Evolutionary conservation across 768 basidiomycete species (phyloP).

Genomic region (Panaeolus papilionaceus): DNA sequence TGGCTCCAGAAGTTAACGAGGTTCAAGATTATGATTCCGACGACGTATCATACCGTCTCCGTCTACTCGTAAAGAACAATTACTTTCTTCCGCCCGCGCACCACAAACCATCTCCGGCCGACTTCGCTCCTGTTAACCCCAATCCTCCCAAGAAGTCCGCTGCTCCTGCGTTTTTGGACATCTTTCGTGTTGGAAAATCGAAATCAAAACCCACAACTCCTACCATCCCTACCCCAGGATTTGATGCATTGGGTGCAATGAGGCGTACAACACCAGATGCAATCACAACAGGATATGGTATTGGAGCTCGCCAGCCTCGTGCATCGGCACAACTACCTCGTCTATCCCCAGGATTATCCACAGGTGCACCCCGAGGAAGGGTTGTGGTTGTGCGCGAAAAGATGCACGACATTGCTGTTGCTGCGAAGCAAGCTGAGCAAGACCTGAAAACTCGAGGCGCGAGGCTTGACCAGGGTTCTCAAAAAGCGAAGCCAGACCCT

Average conservation of each 20-base stretch:
- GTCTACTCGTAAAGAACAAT: conserved; percentile 84
- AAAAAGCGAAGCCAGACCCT: conserved; percentile 41
- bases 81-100: conserved; percentile 92
- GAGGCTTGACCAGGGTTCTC: conserved; percentile 51
- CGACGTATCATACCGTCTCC: conserved; percentile 86
- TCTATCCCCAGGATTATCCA: conserved; percentile 34
- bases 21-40: conserved; percentile 66
- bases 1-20: conserved; percentile 53
- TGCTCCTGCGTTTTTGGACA: conserved; percentile 68
- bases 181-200: conserved; percentile 72
- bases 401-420: conserved; percentile 71
- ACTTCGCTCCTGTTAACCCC: conserved; percentile 52
- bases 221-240: conserved; percentile 38
- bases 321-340: conserved; percentile 44
- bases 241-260: conserved; percentile 49
- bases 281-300: conserved; percentile 49
- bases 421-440: conserved; percentile 78
- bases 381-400: conserved; percentile 88
- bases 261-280: conserved; percentile 73
- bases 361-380: conserved; percentile 48
- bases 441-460: conserved; percentile 66
- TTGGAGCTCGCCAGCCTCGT: conserved; percentile 41
- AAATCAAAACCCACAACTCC: conserved; percentile 69
- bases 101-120: conserved; percentile 75
- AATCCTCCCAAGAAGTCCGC: conserved; percentile 52